These are phyloP conservation scores for cucumber (Cucumis sativus) DNA, from an alignment of 306 rosid species.

Conservation along the genomic window Cucumber_9930_V3 NC_026658.2:10860501-10861000, in stretches of 20 bases:
- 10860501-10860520: background rate
- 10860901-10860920: background rate
- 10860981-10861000: background rate
- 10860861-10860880: background rate
- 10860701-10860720: background rate
- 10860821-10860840: background rate
- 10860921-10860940: background rate
- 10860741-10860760: background rate
- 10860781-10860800: too few species aligned
- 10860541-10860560: background rate
- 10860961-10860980: background rate
- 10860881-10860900: background rate
- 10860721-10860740: background rate
- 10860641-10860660: background rate
- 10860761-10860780: background rate
- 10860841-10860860: background rate
- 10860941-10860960: background rate
- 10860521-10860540: background rate
- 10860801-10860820: background rate
- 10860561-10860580: background rate
- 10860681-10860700: background rate
- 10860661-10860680: background rate
- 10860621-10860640: background rate
- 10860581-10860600: background rate
- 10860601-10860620: background rate